Conservation (phyloP, 106 monocot genomes). For the Iris macrosiphon region DNA sequence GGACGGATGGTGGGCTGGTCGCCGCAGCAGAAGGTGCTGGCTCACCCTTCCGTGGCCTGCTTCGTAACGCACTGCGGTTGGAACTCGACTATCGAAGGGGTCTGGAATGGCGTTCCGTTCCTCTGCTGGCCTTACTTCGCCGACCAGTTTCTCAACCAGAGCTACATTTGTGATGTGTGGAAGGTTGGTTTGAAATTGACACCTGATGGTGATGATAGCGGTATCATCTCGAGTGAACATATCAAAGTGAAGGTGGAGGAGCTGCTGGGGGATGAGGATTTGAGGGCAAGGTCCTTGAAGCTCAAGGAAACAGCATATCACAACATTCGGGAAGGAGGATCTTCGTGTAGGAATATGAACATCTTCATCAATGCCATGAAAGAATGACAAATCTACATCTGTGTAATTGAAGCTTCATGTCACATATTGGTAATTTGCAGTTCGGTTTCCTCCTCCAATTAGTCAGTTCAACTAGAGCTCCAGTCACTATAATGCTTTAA, state of each 20-base stretch:
- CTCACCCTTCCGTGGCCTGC: slow-evolving; percentile 37
- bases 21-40: slow-evolving; percentile 34
- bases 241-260: slow-evolving; percentile 25
- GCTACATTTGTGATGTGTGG: slow-evolving; percentile 40
- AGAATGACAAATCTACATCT: neutral
- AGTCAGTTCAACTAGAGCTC: too few relatives aligned
- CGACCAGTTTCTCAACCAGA: slow-evolving; percentile 37
- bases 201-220: slow-evolving; percentile 14
- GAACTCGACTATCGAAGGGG: slow-evolving; percentile 54
- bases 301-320: slow-evolving; percentile 19
- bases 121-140: slow-evolving; percentile 48
- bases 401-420: too few relatives aligned
- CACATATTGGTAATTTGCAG: too few relatives aligned
- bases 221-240: slow-evolving; percentile 21
- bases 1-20: slow-evolving; percentile 27
- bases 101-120: slow-evolving; percentile 46
- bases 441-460: too few relatives aligned
- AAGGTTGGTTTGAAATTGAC: slow-evolving; percentile 23
- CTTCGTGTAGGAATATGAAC: slow-evolving; percentile 28
- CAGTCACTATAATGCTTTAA: too few relatives aligned
- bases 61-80: slow-evolving; percentile 53
- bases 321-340: slow-evolving; percentile 21
- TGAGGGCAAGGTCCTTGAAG: slow-evolving; percentile 8
- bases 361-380: slow-evolving; percentile 25
- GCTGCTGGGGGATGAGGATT: slow-evolving; percentile 16